These are phyloP conservation scores for Strombidium stylifer DNA, from an alignment of 73 alveolate genomes.

Conservation along the genomic window DNA sequence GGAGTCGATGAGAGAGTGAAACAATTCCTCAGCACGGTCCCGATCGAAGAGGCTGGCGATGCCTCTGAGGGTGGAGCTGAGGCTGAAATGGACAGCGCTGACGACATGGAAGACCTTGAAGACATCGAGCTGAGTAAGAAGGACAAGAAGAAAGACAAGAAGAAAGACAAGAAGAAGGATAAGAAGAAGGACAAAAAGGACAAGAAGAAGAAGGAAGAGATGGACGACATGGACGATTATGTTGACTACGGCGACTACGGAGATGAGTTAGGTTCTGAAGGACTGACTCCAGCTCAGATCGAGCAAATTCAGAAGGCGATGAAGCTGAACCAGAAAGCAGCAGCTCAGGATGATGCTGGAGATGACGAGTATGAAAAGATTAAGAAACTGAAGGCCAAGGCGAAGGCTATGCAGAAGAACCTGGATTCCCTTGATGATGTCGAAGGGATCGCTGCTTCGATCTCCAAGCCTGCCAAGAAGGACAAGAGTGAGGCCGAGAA, in stretches of 20 bases:
- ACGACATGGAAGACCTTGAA: neutral
- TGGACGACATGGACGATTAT: neutral
- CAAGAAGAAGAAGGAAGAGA: neutral
- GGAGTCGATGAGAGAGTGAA: slow-evolving; percentile 22
- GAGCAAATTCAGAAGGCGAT: neutral
- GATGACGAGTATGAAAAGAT: too few species aligned
- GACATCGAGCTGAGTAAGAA: neutral
- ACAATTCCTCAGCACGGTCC: neutral
- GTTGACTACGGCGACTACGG: neutral
- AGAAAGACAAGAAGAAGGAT: slow-evolving; percentile 6
- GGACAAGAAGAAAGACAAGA: slow-evolving; percentile 4
- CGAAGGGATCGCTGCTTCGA: too few species aligned
- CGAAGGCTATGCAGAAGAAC: too few species aligned
- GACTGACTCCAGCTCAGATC: neutral
- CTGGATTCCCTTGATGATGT: too few species aligned
- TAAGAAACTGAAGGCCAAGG: too few species aligned
- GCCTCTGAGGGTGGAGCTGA: neutral
- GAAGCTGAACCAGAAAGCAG: neutral
- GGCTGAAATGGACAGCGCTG: slow-evolving; percentile 13
- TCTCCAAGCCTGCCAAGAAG: too few species aligned
- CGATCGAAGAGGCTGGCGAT: neutral
- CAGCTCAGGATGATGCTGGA: too few species aligned
- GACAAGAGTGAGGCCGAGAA: too few species aligned
- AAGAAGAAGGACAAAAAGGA: too few species aligned
- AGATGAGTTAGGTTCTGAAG: neutral